phyloP scores from a whole-genome alignment of 2,329 filamentous ascomycete species.

The Alternaria angustiovoidea region DNA sequence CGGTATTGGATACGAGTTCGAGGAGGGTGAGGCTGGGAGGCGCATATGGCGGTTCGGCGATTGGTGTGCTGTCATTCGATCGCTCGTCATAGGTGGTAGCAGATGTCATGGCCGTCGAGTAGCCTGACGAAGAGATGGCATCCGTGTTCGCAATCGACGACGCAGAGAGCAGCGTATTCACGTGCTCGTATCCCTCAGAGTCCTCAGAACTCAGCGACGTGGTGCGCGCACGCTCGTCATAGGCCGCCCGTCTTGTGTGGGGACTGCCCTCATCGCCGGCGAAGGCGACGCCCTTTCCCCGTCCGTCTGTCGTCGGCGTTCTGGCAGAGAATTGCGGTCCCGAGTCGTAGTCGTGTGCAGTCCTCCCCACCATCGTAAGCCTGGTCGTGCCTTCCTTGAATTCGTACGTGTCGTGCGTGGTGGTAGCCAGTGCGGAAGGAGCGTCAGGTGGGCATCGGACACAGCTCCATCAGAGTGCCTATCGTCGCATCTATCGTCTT shows the following conservation, averaged over 20 bases:
- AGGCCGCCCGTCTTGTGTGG: conserved; percentile 3
- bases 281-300: conserved; percentile 35
- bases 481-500: conserved; percentile 2
- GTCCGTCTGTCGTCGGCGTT: conserved; percentile 20
- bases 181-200: conserved; percentile 18
- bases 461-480: conserved; percentile 2
- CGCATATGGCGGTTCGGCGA: conserved; percentile 35
- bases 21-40: conserved; percentile 47
- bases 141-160: conserved; percentile 41
- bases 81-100: conserved; percentile 41
- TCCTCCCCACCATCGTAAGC: conserved; percentile 36
- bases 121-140: conserved; percentile 39
- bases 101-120: conserved; percentile 48
- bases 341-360: conserved; percentile 7
- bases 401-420: neutral
- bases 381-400: conserved; percentile 4
- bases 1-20: conserved; percentile 50
- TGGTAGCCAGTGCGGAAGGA: conserved; percentile 9
- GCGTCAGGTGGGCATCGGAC: conserved; percentile 4
- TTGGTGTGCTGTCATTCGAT: conserved; percentile 25
- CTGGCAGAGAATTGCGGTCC: conserved; percentile 21
- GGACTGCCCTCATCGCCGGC: conserved; percentile 28
- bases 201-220: conserved; percentile 30
- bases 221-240: conserved; percentile 17
- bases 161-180: conserved; percentile 41